Conservation (phyloP, 1,284 basidiomycete species). For the Cryptococcus amylolentus region DNA sequence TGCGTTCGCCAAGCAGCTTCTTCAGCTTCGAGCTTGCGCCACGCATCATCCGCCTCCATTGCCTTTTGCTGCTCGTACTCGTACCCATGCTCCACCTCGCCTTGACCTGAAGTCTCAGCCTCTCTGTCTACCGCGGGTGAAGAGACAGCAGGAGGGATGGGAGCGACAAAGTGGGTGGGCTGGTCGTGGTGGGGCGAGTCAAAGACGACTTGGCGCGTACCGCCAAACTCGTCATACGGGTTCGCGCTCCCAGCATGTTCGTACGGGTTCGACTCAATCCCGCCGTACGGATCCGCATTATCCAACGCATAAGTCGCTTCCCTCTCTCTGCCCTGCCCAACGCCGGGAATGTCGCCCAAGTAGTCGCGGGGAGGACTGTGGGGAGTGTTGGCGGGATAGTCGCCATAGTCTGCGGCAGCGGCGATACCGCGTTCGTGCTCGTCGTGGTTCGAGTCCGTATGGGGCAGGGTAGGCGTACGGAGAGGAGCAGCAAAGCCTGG, state of each 20-base stretch:
- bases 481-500: conserved; percentile 17
- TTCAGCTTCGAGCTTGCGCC: conserved; percentile 20
- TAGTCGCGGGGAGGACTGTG: not conserved
- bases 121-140: not conserved
- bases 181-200: conserved; percentile 28
- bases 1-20: conserved; percentile 22
- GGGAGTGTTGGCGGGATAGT: conserved; percentile 32
- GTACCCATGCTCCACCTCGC: conserved; percentile 18
- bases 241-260: conserved; percentile 6
- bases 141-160: not conserved
- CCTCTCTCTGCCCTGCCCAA: conserved; percentile 17
- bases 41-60: conserved; percentile 27
- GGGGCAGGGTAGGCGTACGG: conserved; percentile 17
- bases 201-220: conserved; percentile 27
- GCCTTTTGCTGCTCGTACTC: conserved; percentile 45
- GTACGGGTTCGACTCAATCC: conserved; percentile 22
- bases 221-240: conserved; percentile 33
- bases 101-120: not conserved
- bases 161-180: not conserved
- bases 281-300: conserved; percentile 30
- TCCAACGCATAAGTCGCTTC: conserved; percentile 15
- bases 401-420: conserved; percentile 37
- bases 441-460: conserved; percentile 5
- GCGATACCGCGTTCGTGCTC: conserved; percentile 17
- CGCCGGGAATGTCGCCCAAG: conserved; percentile 5